A percentile compares a stretch with the other conserved stretches of the same genome.
Conservation (phyloP, 441 rosid genomes). For the Aleurites moluccanus region DNA sequence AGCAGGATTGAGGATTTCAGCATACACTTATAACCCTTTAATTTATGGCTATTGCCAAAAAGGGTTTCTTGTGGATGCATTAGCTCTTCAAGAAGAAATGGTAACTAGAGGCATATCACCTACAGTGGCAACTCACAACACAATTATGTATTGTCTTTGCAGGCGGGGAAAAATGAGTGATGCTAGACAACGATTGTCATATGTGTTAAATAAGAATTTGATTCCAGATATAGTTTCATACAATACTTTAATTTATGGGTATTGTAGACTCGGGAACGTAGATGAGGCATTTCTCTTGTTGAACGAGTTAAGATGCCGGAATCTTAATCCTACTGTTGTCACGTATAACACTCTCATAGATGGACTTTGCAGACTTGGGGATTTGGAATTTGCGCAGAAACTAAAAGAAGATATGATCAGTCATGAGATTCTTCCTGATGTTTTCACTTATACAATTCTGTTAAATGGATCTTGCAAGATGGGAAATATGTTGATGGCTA, state of each 20-base stretch:
- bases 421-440: conserved; percentile 53
- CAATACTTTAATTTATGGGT: conserved; percentile 62
- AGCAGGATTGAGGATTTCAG: conserved; percentile 50
- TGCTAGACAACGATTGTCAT: conserved; percentile 47
- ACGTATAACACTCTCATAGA: conserved; percentile 69
- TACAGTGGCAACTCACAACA: conserved; percentile 45
- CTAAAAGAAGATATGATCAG: conserved; percentile 63
- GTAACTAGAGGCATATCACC: conserved; percentile 42
- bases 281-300: conserved; percentile 61
- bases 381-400: conserved; percentile 48
- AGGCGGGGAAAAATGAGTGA: conserved; percentile 46
- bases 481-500: conserved; percentile 49
- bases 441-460: conserved; percentile 64
- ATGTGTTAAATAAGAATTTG: conserved; percentile 44
- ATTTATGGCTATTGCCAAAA: conserved; percentile 53
- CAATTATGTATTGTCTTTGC: conserved; percentile 50
- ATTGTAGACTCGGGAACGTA: conserved; percentile 51
- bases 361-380: conserved; percentile 63
- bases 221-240: conserved; percentile 63
- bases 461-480: conserved; percentile 54
- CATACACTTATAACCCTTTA: conserved; percentile 57
- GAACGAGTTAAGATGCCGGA: conserved; percentile 44
- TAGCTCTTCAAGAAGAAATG: conserved; percentile 52
- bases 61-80: conserved; percentile 54
- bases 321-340: conserved; percentile 45